phyloP scores from a whole-genome alignment of 73 alveolate species.

The Breviolum minutum region DNA sequence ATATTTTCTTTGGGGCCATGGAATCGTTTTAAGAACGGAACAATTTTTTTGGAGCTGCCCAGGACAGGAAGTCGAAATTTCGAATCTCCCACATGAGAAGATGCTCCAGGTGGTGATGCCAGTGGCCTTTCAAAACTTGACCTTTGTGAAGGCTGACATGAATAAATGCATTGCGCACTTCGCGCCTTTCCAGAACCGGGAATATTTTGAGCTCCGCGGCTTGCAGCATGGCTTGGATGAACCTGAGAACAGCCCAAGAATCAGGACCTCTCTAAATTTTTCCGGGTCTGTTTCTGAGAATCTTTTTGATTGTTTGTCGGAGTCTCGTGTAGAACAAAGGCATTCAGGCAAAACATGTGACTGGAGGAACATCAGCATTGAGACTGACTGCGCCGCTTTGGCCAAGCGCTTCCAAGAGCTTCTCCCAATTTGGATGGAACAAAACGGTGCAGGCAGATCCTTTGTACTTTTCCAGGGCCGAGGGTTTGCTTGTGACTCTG shows the following conservation, averaged over 20 bases:
- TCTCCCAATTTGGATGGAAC: background rate
- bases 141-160: background rate
- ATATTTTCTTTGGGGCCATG: too few relatives aligned
- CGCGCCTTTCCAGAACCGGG: background rate
- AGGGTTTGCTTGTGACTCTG: too few relatives aligned
- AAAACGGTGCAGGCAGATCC: background rate
- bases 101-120: background rate
- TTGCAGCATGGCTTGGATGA: background rate
- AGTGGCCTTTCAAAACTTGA: background rate
- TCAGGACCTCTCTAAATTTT: background rate
- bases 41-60: too few relatives aligned
- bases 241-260: background rate
- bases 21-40: too few relatives aligned
- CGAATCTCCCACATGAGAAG: background rate
- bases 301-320: too few relatives aligned
- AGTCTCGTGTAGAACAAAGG: too few relatives aligned
- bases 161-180: background rate
- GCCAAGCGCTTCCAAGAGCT: slow-evolving; percentile 1
- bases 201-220: background rate
- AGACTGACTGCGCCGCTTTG: background rate
- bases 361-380: background rate
- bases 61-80: background rate
- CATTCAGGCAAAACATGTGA: background rate
- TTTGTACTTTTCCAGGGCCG: too few relatives aligned
- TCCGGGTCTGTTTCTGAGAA: too few relatives aligned